These are phyloP conservation scores for Wakefieldia striispora DNA, from an alignment of 768 basidiomycete genomes.

Conservation along the genomic window DNA sequence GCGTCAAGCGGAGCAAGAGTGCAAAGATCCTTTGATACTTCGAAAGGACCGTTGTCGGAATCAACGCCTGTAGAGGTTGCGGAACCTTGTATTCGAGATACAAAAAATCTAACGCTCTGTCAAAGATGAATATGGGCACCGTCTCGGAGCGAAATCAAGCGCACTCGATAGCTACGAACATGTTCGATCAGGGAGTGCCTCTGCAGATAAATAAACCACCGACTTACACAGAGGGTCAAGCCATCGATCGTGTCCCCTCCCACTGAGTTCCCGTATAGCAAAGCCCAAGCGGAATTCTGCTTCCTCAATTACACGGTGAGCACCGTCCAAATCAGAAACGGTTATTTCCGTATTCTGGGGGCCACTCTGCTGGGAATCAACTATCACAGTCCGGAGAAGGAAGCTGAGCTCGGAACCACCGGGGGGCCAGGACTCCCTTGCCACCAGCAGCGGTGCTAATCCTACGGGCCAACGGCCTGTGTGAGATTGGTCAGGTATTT, in stretches of 20 bases:
- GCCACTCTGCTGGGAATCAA: constrained; percentile 63
- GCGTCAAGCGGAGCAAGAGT: constrained; percentile 71
- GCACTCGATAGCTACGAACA: constrained; percentile 22
- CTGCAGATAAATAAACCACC: background rate
- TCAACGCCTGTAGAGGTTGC: constrained; percentile 67
- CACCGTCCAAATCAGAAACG: constrained; percentile 31
- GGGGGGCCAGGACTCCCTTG: constrained; percentile 82
- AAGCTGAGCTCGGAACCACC: constrained; percentile 83
- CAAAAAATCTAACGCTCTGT: constrained; percentile 83
- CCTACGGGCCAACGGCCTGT: constrained; percentile 60
- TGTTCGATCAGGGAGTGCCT: constrained; percentile 3
- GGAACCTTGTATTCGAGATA: constrained; percentile 92
- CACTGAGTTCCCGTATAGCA: constrained; percentile 72
- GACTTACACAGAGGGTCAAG: constrained; percentile 75
- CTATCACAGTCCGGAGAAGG: constrained; percentile 78
- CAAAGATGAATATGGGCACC: constrained; percentile 2
- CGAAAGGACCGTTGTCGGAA: constrained; percentile 67
- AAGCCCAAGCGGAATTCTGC: constrained; percentile 80
- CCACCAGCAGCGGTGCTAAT: constrained; percentile 67
- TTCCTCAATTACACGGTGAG: constrained; percentile 47
- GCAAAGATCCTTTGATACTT: constrained; percentile 87
- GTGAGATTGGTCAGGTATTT: constrained; percentile 21
- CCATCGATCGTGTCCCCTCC: constrained; percentile 71
- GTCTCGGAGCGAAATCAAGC: constrained; percentile 1
- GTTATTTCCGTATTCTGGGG: constrained; percentile 15